phyloP scores from a whole-genome alignment of 2,329 filamentous ascomycete species.

The Anthostomella pinea region DNA sequence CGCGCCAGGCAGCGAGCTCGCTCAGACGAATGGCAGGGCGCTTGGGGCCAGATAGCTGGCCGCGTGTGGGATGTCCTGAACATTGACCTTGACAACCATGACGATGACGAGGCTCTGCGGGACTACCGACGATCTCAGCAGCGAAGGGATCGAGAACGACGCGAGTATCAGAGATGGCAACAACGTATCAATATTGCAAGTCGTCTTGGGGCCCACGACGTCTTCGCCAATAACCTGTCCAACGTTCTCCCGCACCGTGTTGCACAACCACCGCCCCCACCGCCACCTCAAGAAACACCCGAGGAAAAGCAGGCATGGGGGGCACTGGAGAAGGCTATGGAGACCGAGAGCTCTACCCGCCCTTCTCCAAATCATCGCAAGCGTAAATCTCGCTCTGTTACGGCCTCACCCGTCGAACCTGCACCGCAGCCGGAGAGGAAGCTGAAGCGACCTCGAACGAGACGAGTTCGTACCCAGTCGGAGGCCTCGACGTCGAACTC shows the following conservation, averaged over 20 bases:
- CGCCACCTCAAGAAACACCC: constrained; percentile 60
- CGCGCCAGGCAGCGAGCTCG: constrained; percentile 61
- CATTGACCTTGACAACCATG: constrained; percentile 81
- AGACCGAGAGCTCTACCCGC: constrained; percentile 54
- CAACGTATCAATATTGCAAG: constrained; percentile 79
- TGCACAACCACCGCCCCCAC: constrained; percentile 51
- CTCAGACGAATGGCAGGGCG: constrained; percentile 82
- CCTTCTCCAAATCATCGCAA: constrained; percentile 57
- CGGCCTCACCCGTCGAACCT: constrained; percentile 67
- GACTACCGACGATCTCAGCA: constrained; percentile 53
- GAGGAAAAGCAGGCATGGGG: constrained; percentile 88
- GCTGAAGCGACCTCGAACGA: constrained; percentile 81
- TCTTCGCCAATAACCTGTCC: constrained; percentile 64
- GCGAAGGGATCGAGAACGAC: constrained; percentile 50
- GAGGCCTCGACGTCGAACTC: constrained; percentile 44
- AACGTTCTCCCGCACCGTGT: constrained; percentile 58
- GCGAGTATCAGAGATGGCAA: constrained; percentile 72
- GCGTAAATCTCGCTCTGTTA: constrained; percentile 68
- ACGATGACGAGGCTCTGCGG: constrained; percentile 63
- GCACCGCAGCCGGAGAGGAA: constrained; percentile 73
- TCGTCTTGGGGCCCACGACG: constrained; percentile 70
- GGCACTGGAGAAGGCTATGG: constrained; percentile 80
- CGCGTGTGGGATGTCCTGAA: constrained; percentile 65
- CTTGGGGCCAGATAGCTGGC: constrained; percentile 67
- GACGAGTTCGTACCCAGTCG: constrained; percentile 54